These are phyloP conservation scores for Colletotrichum liaoningense DNA, from an alignment of 2,329 filamentous ascomycete genomes.

Conservation along the genomic window DNA sequence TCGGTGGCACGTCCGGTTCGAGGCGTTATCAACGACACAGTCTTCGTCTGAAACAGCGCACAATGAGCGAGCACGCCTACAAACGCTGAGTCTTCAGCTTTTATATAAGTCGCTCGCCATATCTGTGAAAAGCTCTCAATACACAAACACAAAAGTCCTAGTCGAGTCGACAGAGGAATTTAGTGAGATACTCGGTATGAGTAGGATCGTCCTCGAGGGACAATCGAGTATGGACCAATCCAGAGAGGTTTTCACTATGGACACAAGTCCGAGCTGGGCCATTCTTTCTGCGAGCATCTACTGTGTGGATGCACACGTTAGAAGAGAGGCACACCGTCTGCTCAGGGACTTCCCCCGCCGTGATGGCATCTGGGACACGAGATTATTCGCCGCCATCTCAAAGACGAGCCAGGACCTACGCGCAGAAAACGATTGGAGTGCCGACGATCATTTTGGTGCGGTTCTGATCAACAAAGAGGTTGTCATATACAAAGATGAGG, in stretches of 20 bases:
- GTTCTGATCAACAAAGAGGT: slow-evolving; percentile 2
- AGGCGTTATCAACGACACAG: background rate
- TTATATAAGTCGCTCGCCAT: slow-evolving; percentile 16
- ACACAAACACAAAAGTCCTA: background rate
- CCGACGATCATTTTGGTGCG: background rate
- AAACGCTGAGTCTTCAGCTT: slow-evolving; percentile 7
- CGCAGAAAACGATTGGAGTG: background rate
- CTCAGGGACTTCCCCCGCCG: slow-evolving; percentile 54
- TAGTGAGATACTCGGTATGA: background rate
- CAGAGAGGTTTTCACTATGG: slow-evolving; percentile 25
- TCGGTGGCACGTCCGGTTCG: background rate
- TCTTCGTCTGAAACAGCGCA: background rate
- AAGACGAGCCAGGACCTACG: background rate
- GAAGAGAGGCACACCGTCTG: slow-evolving; percentile 53
- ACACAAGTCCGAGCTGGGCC: slow-evolving; percentile 45
- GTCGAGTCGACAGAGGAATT: background rate
- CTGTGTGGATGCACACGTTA: slow-evolving; percentile 50
- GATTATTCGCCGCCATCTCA: slow-evolving; percentile 45
- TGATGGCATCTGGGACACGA: slow-evolving; percentile 56
- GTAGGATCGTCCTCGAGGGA: background rate
- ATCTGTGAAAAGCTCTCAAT: slow-evolving; percentile 1
- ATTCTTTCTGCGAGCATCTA: slow-evolving; percentile 53
- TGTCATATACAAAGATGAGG: background rate
- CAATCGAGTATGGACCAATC: background rate
- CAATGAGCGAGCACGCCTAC: background rate